phyloP scores from a whole-genome alignment of 768 basidiomycete species.

The Lepiota brunneoincarnata region DNA sequence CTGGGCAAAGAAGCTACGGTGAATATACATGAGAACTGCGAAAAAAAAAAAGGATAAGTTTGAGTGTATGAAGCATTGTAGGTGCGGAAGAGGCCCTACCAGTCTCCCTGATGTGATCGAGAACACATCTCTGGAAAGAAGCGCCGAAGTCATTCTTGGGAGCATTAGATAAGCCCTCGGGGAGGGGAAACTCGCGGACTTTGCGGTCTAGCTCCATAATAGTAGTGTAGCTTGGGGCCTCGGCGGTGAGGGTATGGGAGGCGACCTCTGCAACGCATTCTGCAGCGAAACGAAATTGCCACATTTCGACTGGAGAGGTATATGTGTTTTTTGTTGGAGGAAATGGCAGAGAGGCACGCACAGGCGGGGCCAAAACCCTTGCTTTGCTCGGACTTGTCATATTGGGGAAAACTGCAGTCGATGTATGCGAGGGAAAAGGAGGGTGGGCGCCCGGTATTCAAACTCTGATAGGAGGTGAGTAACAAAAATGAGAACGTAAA shows the following conservation, averaged over 20 bases:
- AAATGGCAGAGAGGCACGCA: constrained; percentile 17
- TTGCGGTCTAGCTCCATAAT: constrained; percentile 68
- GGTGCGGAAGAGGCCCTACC: constrained; percentile 24
- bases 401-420: constrained; percentile 61
- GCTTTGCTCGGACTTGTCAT: constrained; percentile 24
- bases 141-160: constrained; percentile 31
- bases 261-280: constrained; percentile 68
- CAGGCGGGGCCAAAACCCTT: constrained; percentile 31
- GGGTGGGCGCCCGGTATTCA: constrained; percentile 70
- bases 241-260: constrained; percentile 57
- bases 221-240: constrained; percentile 59
- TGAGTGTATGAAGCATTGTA: background rate
- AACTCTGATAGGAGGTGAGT: constrained; percentile 32
- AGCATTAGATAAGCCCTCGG: constrained; percentile 39
- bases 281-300: constrained; percentile 62
- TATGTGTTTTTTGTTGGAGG: background rate
- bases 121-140: constrained; percentile 42
- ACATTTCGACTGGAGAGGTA: constrained; percentile 45
- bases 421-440: constrained; percentile 63
- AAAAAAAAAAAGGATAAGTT: background rate
- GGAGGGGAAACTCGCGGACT: constrained; percentile 63
- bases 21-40: constrained; percentile 59
- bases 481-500: background rate
- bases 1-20: constrained; percentile 68
- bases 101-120: constrained; percentile 48